Percentiles rank a stretch among this genome's conserved stretches.
Conservation (phyloP, 2,329 filamentous ascomycete species). For the Periglandula ipomoeae region DNA sequence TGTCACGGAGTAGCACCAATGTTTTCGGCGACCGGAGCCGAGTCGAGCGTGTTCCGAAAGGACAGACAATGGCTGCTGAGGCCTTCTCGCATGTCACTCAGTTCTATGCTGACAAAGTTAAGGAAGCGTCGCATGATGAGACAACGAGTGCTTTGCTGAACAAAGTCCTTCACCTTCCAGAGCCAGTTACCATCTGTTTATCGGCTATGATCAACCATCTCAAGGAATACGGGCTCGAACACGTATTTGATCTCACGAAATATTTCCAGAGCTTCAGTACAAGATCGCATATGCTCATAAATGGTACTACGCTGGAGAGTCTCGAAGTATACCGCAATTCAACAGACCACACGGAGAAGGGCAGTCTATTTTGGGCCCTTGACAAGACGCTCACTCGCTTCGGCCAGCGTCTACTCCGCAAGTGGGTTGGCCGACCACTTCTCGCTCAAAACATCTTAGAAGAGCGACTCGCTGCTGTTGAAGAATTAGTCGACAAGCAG, state of each 20-base stretch:
- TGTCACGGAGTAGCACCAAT: slow-evolving; percentile 82
- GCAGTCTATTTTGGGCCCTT: slow-evolving; percentile 90
- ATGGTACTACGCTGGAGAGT: slow-evolving; percentile 87
- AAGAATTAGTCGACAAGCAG: slow-evolving; percentile 68
- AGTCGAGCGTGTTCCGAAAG: slow-evolving; percentile 67
- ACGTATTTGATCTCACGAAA: slow-evolving; percentile 92
- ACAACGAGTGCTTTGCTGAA: slow-evolving; percentile 62
- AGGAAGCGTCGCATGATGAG: slow-evolving; percentile 46
- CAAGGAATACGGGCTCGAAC: slow-evolving; percentile 83
- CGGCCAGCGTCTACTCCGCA: slow-evolving; percentile 77
- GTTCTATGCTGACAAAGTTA: slow-evolving; percentile 85
- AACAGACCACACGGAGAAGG: slow-evolving; percentile 75
- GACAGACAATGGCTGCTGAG: slow-evolving; percentile 74
- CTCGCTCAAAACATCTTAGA: slow-evolving; percentile 68
- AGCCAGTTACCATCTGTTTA: slow-evolving; percentile 81
- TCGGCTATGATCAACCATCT: slow-evolving; percentile 95
- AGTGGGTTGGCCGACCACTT: slow-evolving; percentile 89
- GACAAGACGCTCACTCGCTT: slow-evolving; percentile 88
- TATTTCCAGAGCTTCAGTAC: slow-evolving; percentile 96
- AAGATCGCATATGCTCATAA: slow-evolving; percentile 89
- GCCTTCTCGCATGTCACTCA: slow-evolving; percentile 81
- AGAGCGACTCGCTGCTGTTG: slow-evolving; percentile 72
- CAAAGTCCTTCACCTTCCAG: slow-evolving; percentile 75
- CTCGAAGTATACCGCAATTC: slow-evolving; percentile 94
- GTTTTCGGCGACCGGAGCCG: slow-evolving; percentile 87